Evolutionary conservation across 371 early-diverging fungal species (phyloP), one percentile per base, ranked within the genome.

Genomic region (Lichtheimia ramosa): DNA sequence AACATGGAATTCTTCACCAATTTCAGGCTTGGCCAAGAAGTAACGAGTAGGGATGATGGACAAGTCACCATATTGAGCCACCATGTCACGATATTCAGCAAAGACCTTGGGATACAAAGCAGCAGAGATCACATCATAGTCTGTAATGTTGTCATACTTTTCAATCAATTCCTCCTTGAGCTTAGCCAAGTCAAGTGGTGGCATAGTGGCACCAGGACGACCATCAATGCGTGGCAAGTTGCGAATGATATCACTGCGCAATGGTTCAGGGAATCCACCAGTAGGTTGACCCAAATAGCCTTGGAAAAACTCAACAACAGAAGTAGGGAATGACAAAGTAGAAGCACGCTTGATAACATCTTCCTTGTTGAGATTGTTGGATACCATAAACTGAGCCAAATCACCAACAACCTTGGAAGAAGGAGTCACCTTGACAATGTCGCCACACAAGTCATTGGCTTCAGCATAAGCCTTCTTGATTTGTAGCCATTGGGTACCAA

Each of bases 321-420:
- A 92, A 25, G 88, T 88, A 20, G 97, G 97, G 89, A 97, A 96
- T 40, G 92, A 91, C 39, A 96, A 74, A 12, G 81, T 83, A 2
- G 83, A 71, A 1, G 95, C 94, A 40, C 84, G 83, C 54, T 88
- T 89, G 54, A 79, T 61, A 5, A 97, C 92, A 39, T 92, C 93
- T 59, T 90, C 68, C 40, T 81, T 88, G 4, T 65, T 74, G 49
- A 96, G 71, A 39, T 87, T 82, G 82, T 95, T 93, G 50, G 95
- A 89, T 6, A 96, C 97, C 92, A 97, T 92, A 67, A 97, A 95
- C 75, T 97, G 97, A 48, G 97, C 96, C 52, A 97, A 81, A 75
- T 97, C 97, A 54, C 97, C 97, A 12, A 97, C 96, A 18, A 97
- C 97, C 82, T 97, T 97, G 70, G 92, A 91, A 46, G 95, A 94